These are phyloP conservation scores for Salix arbutifolia DNA, from an alignment of 345 rosid genomes.

Conservation along the genomic window DNA sequence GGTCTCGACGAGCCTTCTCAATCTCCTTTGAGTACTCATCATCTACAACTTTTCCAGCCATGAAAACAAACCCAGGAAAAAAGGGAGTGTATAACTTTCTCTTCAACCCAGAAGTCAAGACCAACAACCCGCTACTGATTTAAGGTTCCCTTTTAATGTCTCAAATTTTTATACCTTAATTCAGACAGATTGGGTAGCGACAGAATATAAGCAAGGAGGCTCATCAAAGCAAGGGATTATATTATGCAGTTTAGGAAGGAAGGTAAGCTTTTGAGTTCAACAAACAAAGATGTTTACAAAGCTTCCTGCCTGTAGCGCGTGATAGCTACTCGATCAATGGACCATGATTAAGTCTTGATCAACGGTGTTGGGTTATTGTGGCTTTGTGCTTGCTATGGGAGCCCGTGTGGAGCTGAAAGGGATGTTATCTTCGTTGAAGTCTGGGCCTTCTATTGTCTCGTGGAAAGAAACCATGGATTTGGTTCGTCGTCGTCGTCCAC, in stretches of 20 bases:
- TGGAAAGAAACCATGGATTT: too few relatives aligned
- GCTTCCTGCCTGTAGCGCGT: background rate
- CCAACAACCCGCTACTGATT: too few relatives aligned
- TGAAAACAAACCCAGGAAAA: background rate
- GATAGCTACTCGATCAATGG: background rate
- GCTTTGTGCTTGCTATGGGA: background rate
- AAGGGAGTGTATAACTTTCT: too few relatives aligned
- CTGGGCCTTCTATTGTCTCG: background rate
- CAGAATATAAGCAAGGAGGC: background rate
- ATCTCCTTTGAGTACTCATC: conserved; percentile 61
- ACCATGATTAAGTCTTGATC: background rate
- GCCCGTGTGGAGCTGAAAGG: background rate
- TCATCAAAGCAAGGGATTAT: conserved; percentile 17
- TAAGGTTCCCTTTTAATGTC: too few relatives aligned
- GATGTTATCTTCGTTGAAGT: background rate
- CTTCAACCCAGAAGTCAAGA: too few relatives aligned
- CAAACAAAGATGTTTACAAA: background rate
- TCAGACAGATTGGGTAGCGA: background rate
- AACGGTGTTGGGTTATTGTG: background rate
- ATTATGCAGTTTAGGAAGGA: conserved; percentile 6
- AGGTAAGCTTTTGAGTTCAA: background rate
- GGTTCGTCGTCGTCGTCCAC: too few relatives aligned
- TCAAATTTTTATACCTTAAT: background rate
- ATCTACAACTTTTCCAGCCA: conserved; percentile 38
- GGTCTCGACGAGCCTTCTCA: conserved; percentile 65